Evolutionary conservation across 306 rosid species (phyloP).

Genomic region (Fragaria vesca): DNA sequence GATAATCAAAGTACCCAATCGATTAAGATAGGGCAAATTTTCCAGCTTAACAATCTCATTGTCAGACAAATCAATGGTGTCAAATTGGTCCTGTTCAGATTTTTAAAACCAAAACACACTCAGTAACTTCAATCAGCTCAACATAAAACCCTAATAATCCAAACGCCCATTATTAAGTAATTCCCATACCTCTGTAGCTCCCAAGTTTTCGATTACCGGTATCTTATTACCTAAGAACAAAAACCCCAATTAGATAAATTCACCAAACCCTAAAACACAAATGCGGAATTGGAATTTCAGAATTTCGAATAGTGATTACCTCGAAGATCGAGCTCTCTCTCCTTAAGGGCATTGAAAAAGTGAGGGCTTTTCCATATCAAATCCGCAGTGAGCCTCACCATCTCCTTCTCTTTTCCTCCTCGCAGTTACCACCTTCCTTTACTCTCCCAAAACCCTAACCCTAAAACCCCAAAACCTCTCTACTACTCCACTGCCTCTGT

Average conservation of each 20-base stretch:
- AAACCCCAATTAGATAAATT: background rate
- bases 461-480: background rate
- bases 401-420: constrained; percentile 11
- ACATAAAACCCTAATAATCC: background rate
- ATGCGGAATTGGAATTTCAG: background rate
- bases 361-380: constrained; percentile 97
- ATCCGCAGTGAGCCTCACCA: constrained; percentile 92
- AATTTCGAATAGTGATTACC: constrained; percentile 32
- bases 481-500: too few relatives aligned
- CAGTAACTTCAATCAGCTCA: background rate
- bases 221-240: constrained; percentile 72
- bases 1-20: constrained; percentile 83
- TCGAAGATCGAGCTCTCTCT: constrained; percentile 89
- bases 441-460: background rate
- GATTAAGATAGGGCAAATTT: constrained; percentile 77
- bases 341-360: constrained; percentile 84
- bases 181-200: constrained; percentile 81
- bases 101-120: background rate
- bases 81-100: constrained; percentile 85
- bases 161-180: background rate
- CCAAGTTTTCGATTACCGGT: constrained; percentile 84
- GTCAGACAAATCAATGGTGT: constrained; percentile 86
- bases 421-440: background rate
- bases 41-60: constrained; percentile 95
- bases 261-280: background rate